Evolutionary conservation across 208 protist species (phyloP).

Genomic region (Ichthyophonus hoferi): DNA sequence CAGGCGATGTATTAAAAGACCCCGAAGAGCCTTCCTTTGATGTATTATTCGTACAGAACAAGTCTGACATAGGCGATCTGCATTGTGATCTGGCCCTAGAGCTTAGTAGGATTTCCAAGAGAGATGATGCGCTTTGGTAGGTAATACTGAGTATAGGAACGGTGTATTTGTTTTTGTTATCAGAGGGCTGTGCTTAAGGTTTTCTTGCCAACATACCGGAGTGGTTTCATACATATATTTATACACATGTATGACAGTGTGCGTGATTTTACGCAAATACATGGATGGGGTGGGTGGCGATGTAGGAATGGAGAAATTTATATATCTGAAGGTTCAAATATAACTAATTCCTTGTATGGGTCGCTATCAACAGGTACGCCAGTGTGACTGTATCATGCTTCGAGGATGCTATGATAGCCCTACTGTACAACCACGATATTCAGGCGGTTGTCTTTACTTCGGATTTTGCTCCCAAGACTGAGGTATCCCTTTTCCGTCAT

Average conservation of each 20-base stretch:
- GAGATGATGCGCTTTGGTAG: not conserved
- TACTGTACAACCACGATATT: conserved; percentile 3
- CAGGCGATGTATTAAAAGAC: not conserved
- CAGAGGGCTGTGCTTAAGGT: too few relatives aligned
- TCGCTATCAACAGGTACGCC: not conserved
- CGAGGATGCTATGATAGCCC: conserved; percentile 7
- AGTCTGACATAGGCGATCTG: not conserved
- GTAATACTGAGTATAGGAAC: too few relatives aligned
- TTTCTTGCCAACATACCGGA: too few relatives aligned
- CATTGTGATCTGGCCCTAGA: not conserved
- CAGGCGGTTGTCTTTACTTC: not conserved
- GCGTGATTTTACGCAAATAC: too few relatives aligned
- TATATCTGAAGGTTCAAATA: too few relatives aligned
- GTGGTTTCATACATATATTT: too few relatives aligned
- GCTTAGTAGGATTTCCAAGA: not conserved
- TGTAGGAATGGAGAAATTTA: too few relatives aligned
- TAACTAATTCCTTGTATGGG: too few relatives aligned
- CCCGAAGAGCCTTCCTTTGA: not conserved
- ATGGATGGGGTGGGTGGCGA: too few relatives aligned
- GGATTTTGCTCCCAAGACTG: not conserved
- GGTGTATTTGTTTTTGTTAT: too few relatives aligned
- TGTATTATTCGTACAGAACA: not conserved
- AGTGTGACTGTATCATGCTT: not conserved
- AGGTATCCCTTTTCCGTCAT: not conserved
- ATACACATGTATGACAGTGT: too few relatives aligned